Evolutionary conservation across 75 land plant species (phyloP).

Genomic region (Azolla pinnata): DNA sequence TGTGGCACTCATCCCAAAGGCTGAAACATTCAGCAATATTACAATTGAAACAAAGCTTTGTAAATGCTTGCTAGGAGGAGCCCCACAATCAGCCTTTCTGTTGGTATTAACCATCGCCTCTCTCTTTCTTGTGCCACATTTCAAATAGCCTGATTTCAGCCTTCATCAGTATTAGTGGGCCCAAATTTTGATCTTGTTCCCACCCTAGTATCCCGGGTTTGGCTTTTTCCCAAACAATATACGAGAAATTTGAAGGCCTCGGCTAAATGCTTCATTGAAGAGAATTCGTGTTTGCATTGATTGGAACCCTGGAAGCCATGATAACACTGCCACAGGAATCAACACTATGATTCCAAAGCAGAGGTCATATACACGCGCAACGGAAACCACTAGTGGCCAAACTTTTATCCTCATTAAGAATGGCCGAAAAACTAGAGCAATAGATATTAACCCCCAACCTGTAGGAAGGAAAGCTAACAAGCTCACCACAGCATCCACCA

Average conservation of each 20-base stretch:
- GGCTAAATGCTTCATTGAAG: slow-evolving; percentile 88
- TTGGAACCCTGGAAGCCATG: slow-evolving; percentile 96
- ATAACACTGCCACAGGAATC: slow-evolving; percentile 69
- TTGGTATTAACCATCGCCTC: too few species aligned
- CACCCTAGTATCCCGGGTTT: slow-evolving; percentile 22
- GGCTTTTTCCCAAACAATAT: slow-evolving; percentile 63
- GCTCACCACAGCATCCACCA: slow-evolving; percentile 58
- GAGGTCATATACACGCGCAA: slow-evolving; percentile 79
- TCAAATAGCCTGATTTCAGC: too few species aligned
- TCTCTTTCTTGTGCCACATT: too few species aligned
- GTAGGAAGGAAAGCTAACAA: slow-evolving; percentile 78
- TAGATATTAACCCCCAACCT: slow-evolving; percentile 77
- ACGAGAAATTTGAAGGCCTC: slow-evolving; percentile 78
- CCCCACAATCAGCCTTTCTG: too few species aligned
- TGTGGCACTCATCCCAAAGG: too few species aligned
- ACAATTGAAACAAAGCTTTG: too few species aligned
- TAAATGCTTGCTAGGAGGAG: too few species aligned
- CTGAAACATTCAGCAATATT: too few species aligned
- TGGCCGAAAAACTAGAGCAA: slow-evolving; percentile 51
- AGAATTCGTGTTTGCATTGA: slow-evolving; percentile 87
- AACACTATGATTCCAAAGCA: slow-evolving; percentile 66
- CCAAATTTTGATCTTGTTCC: too few species aligned
- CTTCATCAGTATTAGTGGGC: too few species aligned
- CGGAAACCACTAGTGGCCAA: slow-evolving; percentile 56
- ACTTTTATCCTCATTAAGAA: slow-evolving; percentile 34